Conservation (phyloP, 257 asterid species). For the Petrea volubilis region DNA sequence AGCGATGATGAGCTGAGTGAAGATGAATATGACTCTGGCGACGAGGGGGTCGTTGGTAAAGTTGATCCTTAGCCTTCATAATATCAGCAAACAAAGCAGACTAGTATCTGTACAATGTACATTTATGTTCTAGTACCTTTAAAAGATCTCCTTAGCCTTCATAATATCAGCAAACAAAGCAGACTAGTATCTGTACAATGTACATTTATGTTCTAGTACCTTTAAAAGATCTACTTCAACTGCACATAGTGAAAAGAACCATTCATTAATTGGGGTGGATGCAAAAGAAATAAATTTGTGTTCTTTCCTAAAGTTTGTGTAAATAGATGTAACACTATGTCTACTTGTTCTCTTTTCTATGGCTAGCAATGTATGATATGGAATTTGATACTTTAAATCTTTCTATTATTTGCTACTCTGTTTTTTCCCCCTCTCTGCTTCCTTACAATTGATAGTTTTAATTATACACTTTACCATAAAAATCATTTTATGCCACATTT, state of each 20-base stretch:
- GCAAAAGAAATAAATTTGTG: slow-evolving; percentile 27
- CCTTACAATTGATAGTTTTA: too few relatives aligned
- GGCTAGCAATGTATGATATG: background rate
- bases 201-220: slow-evolving; percentile 37
- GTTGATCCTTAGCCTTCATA: slow-evolving; percentile 63
- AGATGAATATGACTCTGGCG: slow-evolving; percentile 67
- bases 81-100: too few relatives aligned
- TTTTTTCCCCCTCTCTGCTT: too few relatives aligned
- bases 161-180: too few relatives aligned
- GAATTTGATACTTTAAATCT: too few relatives aligned
- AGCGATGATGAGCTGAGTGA: slow-evolving; percentile 88
- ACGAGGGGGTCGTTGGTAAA: slow-evolving; percentile 68
- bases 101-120: slow-evolving; percentile 22
- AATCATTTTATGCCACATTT: too few relatives aligned
- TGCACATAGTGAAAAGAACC: slow-evolving; percentile 26
- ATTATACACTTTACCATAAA: too few relatives aligned
- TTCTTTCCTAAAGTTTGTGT: slow-evolving; percentile 29
- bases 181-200: slow-evolving; percentile 31
- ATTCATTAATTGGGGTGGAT: slow-evolving; percentile 51
- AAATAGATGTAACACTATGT: slow-evolving; percentile 34
- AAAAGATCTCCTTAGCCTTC: slow-evolving; percentile 25
- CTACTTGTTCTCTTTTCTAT: background rate
- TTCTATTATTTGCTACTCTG: background rate
- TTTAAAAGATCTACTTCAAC: slow-evolving; percentile 24
- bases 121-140: slow-evolving; percentile 32